Percentiles rank a stretch among this genome's conserved stretches.
These are phyloP conservation scores for Maudiozyma bulderi DNA, from an alignment of 805 yeast species.

Conservation along the genomic window DNA sequence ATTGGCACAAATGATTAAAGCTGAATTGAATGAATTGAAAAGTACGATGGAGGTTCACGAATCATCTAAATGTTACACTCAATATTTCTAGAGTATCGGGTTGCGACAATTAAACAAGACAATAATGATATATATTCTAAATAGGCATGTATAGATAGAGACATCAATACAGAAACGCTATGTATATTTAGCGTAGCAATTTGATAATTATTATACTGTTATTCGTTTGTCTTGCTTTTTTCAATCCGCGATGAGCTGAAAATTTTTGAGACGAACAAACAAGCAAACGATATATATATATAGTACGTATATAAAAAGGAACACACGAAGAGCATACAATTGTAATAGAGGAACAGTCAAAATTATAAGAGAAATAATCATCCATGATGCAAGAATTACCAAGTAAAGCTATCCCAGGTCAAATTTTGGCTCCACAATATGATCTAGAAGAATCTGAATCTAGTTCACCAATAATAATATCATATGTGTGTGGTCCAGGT, in stretches of 20 bases:
- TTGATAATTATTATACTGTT: no score
- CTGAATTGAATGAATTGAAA: slow-evolving; percentile 74
- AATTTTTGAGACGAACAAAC: not conserved
- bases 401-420: slow-evolving; percentile 66
- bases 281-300: no score
- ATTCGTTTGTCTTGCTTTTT: no score
- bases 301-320: no score
- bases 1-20: slow-evolving; percentile 76
- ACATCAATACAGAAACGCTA: not conserved
- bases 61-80: slow-evolving; percentile 70
- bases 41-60: slow-evolving; percentile 77
- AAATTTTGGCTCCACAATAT: slow-evolving; percentile 54
- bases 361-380: not conserved
- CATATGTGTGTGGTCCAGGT: slow-evolving; percentile 58
- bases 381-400: slow-evolving; percentile 24
- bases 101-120: not conserved
- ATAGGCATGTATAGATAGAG: not conserved
- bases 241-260: not conserved
- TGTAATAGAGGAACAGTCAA: slow-evolving; percentile 6
- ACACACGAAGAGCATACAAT: no score
- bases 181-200: not conserved
- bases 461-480: slow-evolving; percentile 3
- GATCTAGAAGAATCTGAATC: slow-evolving; percentile 15
- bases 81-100: slow-evolving; percentile 45
- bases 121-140: not conserved